Conservation (phyloP, 2,329 filamentous ascomycete species). For the Amesomyces nigricolor region DNA sequence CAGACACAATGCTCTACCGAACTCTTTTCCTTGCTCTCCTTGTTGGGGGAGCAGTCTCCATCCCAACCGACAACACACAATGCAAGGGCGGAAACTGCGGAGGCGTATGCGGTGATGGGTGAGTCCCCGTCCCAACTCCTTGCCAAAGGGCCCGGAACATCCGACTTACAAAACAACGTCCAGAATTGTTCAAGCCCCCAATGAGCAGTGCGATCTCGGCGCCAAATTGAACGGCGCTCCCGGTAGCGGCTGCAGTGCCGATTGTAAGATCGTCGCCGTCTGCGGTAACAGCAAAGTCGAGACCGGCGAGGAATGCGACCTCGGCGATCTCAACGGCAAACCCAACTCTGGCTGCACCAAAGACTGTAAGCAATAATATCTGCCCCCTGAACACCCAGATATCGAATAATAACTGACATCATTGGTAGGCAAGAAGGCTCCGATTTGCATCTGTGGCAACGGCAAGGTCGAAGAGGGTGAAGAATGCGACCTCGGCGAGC, state of each 20-base stretch:
- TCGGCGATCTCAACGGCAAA: constrained; percentile 7
- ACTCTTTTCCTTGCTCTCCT: constrained; percentile 12
- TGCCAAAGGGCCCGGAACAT: background rate
- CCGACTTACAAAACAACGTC: background rate
- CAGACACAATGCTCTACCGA: constrained; percentile 9
- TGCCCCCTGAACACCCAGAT: no score
- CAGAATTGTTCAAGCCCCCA: constrained; percentile 12
- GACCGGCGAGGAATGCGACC: constrained; percentile 5
- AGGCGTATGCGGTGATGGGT: constrained; percentile 18
- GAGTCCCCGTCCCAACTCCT: background rate
- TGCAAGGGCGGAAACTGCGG: constrained; percentile 11
- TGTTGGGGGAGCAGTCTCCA: constrained; percentile 10
- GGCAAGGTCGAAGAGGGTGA: background rate
- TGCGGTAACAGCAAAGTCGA: constrained; percentile 5
- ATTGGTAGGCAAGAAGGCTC: no score
- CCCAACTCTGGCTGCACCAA: constrained; percentile 10
- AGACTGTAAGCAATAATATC: background rate
- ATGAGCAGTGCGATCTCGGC: constrained; percentile 20
- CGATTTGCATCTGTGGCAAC: background rate
- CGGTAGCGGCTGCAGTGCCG: constrained; percentile 11
- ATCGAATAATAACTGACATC: no score
- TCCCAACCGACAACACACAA: background rate
- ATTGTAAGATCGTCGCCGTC: constrained; percentile 5
- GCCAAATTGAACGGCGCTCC: constrained; percentile 12
- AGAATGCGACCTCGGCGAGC: background rate